phyloP scores from a whole-genome alignment of 2,329 filamentous ascomycete genomes.

The Paramyrothecium sp. region DNA sequence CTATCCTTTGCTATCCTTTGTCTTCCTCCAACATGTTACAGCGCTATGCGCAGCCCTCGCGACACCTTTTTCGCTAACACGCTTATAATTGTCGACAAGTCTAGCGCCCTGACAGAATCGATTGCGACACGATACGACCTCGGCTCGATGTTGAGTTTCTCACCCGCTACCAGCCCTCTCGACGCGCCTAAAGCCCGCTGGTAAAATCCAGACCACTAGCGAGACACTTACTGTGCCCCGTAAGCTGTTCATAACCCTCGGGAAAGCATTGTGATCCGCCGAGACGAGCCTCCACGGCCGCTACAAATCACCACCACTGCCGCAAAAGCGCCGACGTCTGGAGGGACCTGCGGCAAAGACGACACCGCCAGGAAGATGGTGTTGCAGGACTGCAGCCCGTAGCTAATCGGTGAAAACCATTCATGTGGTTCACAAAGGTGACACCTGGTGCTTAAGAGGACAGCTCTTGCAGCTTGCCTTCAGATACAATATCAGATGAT shows the following conservation, averaged over 20 bases:
- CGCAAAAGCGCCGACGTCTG: too few relatives aligned
- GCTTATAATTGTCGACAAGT: constrained; percentile 2
- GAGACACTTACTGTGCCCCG: neutral
- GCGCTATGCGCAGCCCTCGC: neutral
- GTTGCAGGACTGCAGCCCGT: neutral
- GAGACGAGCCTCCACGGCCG: too few relatives aligned
- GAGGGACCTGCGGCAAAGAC: too few relatives aligned
- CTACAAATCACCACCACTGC: too few relatives aligned
- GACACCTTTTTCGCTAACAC: constrained; percentile 1
- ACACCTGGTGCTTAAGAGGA: constrained; percentile 7
- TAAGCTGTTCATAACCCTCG: neutral
- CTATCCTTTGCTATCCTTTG: too few relatives aligned
- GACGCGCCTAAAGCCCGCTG: neutral
- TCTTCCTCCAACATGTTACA: too few relatives aligned
- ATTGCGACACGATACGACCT: constrained; percentile 3
- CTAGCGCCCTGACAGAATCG: neutral
- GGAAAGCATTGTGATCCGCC: neutral
- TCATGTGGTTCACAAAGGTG: constrained; percentile 5
- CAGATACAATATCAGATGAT: too few relatives aligned
- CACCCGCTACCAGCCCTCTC: neutral
- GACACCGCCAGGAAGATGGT: neutral
- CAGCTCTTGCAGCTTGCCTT: too few relatives aligned
- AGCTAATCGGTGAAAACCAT: constrained; percentile 5
- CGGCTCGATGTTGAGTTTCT: constrained; percentile 3
- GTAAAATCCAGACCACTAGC: constrained; percentile 1